Percentiles rank a stretch among this genome's conserved stretches.
phyloP scores from a whole-genome alignment of 495 filamentous ascomycete genomes.

The Penicillium paradoxum region DNA sequence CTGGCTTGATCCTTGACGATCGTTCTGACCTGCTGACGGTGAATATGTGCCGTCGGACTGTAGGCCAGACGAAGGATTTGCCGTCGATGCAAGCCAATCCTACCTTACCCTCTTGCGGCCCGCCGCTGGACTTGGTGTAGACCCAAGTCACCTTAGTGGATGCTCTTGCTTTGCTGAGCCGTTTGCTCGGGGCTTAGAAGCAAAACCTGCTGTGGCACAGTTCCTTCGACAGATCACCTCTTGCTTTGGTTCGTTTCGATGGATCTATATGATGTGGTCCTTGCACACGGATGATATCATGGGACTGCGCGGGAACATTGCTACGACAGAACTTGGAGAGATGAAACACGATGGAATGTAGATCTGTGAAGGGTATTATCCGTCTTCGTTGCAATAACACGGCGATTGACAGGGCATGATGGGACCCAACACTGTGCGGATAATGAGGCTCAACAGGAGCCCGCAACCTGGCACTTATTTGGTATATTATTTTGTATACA shows the following conservation, averaged over 20 bases:
- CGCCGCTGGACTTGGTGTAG: slow-evolving; percentile 15
- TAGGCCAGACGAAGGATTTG: not conserved
- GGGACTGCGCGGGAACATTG: not conserved
- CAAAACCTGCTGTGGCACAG: no score
- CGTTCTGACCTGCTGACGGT: slow-evolving; percentile 13
- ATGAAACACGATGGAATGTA: not conserved
- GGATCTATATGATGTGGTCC: slow-evolving; percentile 2
- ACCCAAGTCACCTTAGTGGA: slow-evolving; percentile 18
- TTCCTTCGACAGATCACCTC: no score
- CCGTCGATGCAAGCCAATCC: not conserved
- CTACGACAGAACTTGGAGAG: not conserved
- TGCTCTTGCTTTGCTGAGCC: slow-evolving; percentile 15
- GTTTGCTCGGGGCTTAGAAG: no score
- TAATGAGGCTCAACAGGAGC: slow-evolving; percentile 4
- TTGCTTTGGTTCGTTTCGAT: not conserved
- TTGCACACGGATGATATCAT: slow-evolving; percentile 9
- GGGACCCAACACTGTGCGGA: not conserved
- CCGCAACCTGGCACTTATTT: not conserved
- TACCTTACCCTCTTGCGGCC: slow-evolving; percentile 21
- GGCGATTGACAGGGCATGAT: not conserved
- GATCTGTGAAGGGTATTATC: not conserved
- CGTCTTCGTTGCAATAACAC: not conserved
- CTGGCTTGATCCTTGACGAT: slow-evolving; percentile 17
- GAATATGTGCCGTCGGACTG: not conserved
- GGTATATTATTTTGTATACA: no score